These are phyloP conservation scores for Lotmaria passim DNA, from an alignment of 208 protist genomes.

Conservation along the genomic window DNA sequence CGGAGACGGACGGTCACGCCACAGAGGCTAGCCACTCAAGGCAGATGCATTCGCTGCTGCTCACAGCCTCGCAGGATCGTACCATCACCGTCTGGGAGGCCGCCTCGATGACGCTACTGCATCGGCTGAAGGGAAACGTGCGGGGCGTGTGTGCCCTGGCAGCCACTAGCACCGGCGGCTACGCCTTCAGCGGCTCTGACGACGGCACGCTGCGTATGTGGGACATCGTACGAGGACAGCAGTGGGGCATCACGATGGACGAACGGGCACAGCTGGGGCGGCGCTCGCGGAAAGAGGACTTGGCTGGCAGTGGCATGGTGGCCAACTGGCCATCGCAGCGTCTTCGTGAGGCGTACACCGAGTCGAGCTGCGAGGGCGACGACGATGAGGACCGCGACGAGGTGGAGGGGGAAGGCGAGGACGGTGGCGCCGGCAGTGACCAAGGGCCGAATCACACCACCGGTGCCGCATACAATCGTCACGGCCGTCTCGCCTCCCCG, in stretches of 20 bases:
- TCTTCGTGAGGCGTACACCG: neutral
- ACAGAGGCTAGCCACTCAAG: neutral
- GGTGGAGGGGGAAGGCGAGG: neutral
- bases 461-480: no score
- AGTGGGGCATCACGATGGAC: constrained; percentile 45
- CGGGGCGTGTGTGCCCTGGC: constrained; percentile 52
- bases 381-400: neutral
- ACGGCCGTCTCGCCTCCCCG: neutral
- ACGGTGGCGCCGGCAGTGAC: neutral
- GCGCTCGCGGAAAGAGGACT: neutral
- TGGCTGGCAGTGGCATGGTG: neutral
- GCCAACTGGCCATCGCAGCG: neutral
- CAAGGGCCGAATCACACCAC: no score
- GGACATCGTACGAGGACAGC: constrained; percentile 46
- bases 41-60: constrained; percentile 44
- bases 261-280: constrained; percentile 28
- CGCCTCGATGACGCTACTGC: constrained; percentile 51
- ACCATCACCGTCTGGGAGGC: constrained; percentile 76
- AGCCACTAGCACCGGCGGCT: constrained; percentile 46
- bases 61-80: constrained; percentile 62
- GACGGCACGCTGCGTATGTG: constrained; percentile 75
- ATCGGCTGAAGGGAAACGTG: constrained; percentile 47
- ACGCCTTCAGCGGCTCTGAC: constrained; percentile 70
- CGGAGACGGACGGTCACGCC: neutral
- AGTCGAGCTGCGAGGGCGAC: neutral